Evolutionary conservation across 805 yeast genomes (phyloP).

Genomic region (Torulaspora indica): DNA sequence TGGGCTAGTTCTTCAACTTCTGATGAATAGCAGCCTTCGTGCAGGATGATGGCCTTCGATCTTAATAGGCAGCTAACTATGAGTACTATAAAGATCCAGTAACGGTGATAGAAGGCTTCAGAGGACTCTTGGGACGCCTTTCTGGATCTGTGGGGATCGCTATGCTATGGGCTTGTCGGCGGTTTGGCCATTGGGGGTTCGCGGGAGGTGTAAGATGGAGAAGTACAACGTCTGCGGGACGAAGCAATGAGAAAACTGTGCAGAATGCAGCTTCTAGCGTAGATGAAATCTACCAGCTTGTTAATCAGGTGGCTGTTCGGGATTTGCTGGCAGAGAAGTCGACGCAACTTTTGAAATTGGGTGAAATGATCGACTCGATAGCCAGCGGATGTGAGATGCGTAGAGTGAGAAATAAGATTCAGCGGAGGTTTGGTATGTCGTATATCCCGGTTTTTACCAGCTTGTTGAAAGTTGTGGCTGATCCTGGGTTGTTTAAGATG

Average conservation of each 20-base stretch:
- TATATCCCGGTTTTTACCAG: constrained; percentile 9
- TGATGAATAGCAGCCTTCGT: background rate
- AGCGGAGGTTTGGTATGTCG: constrained; percentile 6
- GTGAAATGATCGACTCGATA: constrained; percentile 3
- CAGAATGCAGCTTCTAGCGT: constrained; percentile 3
- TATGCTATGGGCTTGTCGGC: background rate
- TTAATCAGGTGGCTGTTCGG: background rate
- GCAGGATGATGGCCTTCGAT: background rate
- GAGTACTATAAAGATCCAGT: background rate
- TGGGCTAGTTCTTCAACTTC: background rate
- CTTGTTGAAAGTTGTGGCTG: constrained; percentile 3
- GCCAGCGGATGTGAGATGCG: constrained; percentile 13
- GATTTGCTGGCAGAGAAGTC: constrained; percentile 7
- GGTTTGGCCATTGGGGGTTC: background rate
- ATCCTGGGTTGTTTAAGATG: constrained; percentile 14
- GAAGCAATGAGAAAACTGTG: background rate
- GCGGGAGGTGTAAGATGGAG: background rate
- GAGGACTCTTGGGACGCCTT: background rate
- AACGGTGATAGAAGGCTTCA: background rate
- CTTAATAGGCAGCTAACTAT: background rate
- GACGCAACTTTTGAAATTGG: constrained; percentile 5
- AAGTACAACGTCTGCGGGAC: background rate
- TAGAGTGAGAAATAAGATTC: constrained; percentile 17
- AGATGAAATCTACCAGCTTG: constrained; percentile 1
- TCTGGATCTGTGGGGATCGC: background rate